A percentile compares a stretch with the other conserved stretches of the same genome.
Conservation (phyloP, 1,284 basidiomycete genomes). For the Irpex rosettiformis region DNA sequence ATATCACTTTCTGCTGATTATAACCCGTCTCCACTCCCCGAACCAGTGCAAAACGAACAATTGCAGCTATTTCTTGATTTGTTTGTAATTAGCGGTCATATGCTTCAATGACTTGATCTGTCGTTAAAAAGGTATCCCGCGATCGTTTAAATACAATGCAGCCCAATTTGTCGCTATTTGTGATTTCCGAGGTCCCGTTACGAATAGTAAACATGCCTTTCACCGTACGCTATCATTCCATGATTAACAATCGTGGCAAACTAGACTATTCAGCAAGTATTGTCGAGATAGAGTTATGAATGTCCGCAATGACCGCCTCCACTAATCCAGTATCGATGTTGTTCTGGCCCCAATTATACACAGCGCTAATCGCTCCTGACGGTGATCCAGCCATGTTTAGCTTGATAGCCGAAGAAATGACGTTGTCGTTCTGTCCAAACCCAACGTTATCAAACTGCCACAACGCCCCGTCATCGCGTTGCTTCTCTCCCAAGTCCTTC, state of each 20-base stretch:
- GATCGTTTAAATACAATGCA: neutral
- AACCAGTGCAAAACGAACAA: neutral
- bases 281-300: slow-evolving; percentile 10
- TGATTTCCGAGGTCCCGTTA: no score
- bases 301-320: slow-evolving; percentile 27
- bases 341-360: slow-evolving; percentile 32
- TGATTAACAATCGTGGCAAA: no score
- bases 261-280: neutral
- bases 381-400: slow-evolving; percentile 33
- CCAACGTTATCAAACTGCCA: slow-evolving; percentile 22
- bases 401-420: slow-evolving; percentile 33
- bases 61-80: neutral
- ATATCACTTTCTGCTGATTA: neutral
- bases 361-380: slow-evolving; percentile 30
- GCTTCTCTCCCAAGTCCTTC: neutral
- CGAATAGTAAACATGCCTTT: no score
- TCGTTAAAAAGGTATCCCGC: neutral
- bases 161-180: no score
- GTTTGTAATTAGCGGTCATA: neutral
- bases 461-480: neutral
- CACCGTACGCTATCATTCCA: no score
- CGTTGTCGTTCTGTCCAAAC: slow-evolving; percentile 31
- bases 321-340: slow-evolving; percentile 28
- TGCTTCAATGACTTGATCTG: neutral
- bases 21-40: neutral